These are phyloP conservation scores for Zasmidium cellare DNA, from an alignment of 2,329 filamentous ascomycete species.

Conservation along the genomic window DNA sequence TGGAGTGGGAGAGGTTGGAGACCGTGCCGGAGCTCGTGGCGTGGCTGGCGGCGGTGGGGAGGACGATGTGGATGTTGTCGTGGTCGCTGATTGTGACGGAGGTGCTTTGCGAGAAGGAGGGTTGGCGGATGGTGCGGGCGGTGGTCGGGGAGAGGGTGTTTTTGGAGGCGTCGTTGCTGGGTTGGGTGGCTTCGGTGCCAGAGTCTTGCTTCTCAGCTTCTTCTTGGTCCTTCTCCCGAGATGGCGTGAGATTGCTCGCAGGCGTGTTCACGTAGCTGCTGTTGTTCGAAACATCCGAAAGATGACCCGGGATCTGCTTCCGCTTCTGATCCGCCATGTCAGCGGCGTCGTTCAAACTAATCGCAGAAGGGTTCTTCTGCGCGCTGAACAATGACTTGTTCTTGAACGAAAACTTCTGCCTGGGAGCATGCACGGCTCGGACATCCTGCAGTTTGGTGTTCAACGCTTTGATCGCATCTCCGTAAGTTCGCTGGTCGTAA, in stretches of 20 bases:
- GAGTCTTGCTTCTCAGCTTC: conserved; percentile 10
- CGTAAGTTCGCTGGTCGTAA: conserved; percentile 86
- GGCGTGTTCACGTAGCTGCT: conserved; percentile 46
- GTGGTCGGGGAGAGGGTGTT: conserved; percentile 49
- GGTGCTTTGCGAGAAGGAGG: conserved; percentile 59
- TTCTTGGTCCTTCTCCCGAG: conserved; percentile 21
- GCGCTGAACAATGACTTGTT: conserved; percentile 26
- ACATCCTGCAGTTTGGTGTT: conserved; percentile 75
- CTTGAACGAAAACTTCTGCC: conserved; percentile 83
- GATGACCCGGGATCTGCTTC: conserved; percentile 45
- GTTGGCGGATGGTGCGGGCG: conserved; percentile 39
- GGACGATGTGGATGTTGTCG: conserved; percentile 69
- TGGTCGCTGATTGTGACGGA: conserved; percentile 65
- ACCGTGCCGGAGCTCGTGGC: conserved; percentile 73
- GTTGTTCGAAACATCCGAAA: conserved; percentile 37
- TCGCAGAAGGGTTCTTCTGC: conserved; percentile 42
- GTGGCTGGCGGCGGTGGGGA: conserved; percentile 69
- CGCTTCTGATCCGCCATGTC: conserved; percentile 51
- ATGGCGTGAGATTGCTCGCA: conserved; percentile 22
- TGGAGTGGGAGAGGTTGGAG: conserved; percentile 66
- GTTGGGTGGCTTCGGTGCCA: conserved; percentile 45
- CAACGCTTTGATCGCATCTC: conserved; percentile 78
- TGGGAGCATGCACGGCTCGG: conserved; percentile 67
- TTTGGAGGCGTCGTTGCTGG: conserved; percentile 42
- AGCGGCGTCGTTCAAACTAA: conserved; percentile 58